Conservation (phyloP, 257 asterid species). For the Eustoma russellianum region DNA sequence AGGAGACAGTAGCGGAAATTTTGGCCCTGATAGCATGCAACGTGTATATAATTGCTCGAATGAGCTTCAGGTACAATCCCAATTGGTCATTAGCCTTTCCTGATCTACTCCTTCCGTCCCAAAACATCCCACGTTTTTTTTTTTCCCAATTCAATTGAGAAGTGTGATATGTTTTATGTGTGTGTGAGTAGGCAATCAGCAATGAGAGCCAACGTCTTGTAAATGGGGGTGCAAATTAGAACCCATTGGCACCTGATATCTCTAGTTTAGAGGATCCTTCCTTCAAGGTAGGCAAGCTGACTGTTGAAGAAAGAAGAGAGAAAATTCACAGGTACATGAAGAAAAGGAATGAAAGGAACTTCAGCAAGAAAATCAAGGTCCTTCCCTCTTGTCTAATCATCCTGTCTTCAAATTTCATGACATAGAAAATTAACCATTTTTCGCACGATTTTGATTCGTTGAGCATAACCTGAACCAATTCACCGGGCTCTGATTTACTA, state of each 20-base stretch:
- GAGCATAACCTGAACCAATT: neutral
- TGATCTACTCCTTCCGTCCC: too few relatives aligned
- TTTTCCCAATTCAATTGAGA: too few relatives aligned
- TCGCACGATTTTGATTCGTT: neutral
- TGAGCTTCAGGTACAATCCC: conserved; percentile 58
- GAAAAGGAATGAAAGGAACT: conserved; percentile 86
- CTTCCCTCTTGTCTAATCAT: neutral
- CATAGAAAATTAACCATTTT: too few relatives aligned
- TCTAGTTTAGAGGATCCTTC: conserved; percentile 70
- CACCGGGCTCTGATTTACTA: neutral
- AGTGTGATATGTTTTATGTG: too few relatives aligned
- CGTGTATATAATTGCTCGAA: conserved; percentile 42
- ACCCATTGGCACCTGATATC: conserved; percentile 58
- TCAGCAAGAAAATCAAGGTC: conserved; percentile 93
- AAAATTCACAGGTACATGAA: conserved; percentile 75
- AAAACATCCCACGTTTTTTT: too few relatives aligned
- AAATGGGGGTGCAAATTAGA: conserved; percentile 37
- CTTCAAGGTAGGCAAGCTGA: conserved; percentile 63
- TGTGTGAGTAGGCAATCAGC: conserved; percentile 35
- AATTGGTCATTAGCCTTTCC: neutral
- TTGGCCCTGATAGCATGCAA: conserved; percentile 42
- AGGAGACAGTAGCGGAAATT: conserved; percentile 49
- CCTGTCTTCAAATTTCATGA: neutral
- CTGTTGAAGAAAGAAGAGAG: conserved; percentile 78
- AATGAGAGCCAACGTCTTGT: conserved; percentile 56